phyloP scores from a whole-genome alignment of 225 moss, liverwort and hornwort genomes.

The Neckera pumila region DNA sequence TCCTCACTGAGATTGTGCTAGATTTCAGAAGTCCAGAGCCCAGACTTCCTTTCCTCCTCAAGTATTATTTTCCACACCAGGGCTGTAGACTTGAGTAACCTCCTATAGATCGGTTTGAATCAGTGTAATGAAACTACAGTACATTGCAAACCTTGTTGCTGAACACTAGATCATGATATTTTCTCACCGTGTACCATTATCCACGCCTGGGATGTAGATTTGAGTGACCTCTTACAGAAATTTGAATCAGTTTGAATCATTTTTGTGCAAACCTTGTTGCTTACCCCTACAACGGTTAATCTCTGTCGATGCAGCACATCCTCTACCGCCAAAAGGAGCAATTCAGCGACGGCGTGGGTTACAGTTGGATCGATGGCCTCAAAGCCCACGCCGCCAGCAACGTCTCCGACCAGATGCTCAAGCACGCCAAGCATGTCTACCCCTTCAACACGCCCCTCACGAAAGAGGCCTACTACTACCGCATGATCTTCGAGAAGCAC shows the following conservation, averaged over 20 bases:
- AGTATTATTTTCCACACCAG: neutral
- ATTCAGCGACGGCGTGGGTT: slow-evolving; percentile 79
- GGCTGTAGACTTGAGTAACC: neutral
- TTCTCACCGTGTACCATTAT: neutral
- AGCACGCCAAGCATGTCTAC: slow-evolving; percentile 56
- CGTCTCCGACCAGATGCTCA: slow-evolving; percentile 67
- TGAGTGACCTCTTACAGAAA: neutral
- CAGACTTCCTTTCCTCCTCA: neutral
- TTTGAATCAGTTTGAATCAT: too few species aligned
- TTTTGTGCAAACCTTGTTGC: neutral
- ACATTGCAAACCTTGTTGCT: neutral
- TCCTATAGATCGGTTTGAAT: neutral
- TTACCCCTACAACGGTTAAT: neutral
- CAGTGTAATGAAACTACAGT: neutral
- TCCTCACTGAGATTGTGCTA: neutral
- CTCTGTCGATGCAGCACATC: slow-evolving; percentile 39
- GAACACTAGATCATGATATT: neutral
- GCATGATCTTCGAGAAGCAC: slow-evolving; percentile 69
- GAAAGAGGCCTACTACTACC: slow-evolving; percentile 79
- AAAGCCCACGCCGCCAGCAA: slow-evolving; percentile 39
- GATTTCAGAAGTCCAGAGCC: neutral
- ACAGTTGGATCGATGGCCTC: slow-evolving; percentile 78
- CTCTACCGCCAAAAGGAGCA: slow-evolving; percentile 82
- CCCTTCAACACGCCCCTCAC: slow-evolving; percentile 78
- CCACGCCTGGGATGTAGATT: neutral